These are phyloP conservation scores for Verticillium nubilum DNA, from an alignment of 2,329 filamentous ascomycete species.

Conservation along the genomic window DNA sequence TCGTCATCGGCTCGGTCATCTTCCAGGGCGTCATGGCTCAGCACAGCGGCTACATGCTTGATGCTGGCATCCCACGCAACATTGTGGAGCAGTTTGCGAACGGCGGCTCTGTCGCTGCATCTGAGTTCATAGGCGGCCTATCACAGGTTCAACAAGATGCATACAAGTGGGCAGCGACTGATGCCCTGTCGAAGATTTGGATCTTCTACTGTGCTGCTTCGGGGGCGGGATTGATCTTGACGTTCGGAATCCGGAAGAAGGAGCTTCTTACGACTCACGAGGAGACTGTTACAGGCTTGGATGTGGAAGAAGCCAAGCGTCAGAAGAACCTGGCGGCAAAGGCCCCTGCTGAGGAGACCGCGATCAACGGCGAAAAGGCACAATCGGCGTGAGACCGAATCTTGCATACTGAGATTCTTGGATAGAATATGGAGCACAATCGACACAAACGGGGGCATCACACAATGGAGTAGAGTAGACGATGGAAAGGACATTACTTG, in stretches of 20 bases:
- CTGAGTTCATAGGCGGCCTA: background rate
- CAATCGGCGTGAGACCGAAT: too few species aligned
- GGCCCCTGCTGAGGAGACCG: too few species aligned
- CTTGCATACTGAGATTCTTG: too few species aligned
- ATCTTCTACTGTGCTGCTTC: background rate
- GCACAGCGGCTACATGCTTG: background rate
- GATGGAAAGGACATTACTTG: too few species aligned
- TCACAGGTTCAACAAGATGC: background rate
- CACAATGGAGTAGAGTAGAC: too few species aligned
- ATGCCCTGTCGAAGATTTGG: background rate
- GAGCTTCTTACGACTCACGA: background rate
- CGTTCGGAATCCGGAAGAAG: background rate
- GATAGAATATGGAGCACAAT: too few species aligned
- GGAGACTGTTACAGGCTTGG: background rate
- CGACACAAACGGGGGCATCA: too few species aligned
- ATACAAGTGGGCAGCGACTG: background rate
- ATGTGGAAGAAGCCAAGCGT: background rate
- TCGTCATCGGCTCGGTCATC: conserved; percentile 49
- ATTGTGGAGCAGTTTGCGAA: background rate
- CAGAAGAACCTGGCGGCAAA: background rate
- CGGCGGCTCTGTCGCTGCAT: background rate
- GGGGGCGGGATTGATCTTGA: background rate
- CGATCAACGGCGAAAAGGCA: too few species aligned
- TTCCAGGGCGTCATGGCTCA: background rate
- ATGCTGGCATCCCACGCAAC: background rate